These are phyloP conservation scores for Zopfia rhizophila DNA, from an alignment of 2,329 filamentous ascomycete genomes.

Conservation along the genomic window DNA sequence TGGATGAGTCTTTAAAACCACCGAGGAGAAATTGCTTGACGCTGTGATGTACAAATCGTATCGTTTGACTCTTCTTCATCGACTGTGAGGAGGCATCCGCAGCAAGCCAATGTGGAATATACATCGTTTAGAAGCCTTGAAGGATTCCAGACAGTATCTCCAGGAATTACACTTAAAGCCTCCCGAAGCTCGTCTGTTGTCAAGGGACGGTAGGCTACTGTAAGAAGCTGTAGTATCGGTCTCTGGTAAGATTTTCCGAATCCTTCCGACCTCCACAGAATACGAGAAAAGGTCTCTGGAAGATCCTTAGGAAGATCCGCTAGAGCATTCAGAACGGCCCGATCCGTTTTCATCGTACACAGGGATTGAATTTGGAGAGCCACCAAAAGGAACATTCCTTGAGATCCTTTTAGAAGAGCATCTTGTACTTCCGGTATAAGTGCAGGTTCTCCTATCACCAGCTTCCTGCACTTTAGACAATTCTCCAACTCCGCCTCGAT, in stretches of 20 bases:
- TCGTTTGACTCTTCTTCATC: slow-evolving; percentile 38
- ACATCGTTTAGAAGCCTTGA: slow-evolving; percentile 30
- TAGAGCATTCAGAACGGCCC: slow-evolving; percentile 43
- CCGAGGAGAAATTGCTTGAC: slow-evolving; percentile 29
- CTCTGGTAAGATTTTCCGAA: slow-evolving; percentile 31
- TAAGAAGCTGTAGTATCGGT: slow-evolving; percentile 45
- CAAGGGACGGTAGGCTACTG: slow-evolving; percentile 41
- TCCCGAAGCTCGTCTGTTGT: slow-evolving; percentile 51
- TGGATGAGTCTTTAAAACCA: not conserved
- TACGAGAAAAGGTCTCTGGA: slow-evolving; percentile 23
- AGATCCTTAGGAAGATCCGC: slow-evolving; percentile 29
- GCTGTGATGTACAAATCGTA: slow-evolving; percentile 32
- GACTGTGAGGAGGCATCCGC: slow-evolving; percentile 34
- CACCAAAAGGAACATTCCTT: slow-evolving; percentile 42
- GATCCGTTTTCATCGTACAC: slow-evolving; percentile 50
- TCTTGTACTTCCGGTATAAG: slow-evolving; percentile 40
- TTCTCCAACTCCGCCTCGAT: slow-evolving; percentile 38
- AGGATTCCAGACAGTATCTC: slow-evolving; percentile 32
- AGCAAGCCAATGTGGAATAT: slow-evolving; percentile 28
- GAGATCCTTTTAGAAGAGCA: slow-evolving; percentile 27
- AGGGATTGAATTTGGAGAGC: slow-evolving; percentile 33
- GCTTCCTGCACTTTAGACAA: slow-evolving; percentile 22
- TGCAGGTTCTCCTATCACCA: slow-evolving; percentile 34
- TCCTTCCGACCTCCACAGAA: slow-evolving; percentile 31
- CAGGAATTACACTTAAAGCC: slow-evolving; percentile 51